Percentiles rank a stretch among this genome's conserved stretches.
phyloP scores from a whole-genome alignment of 495 filamentous ascomycete species.

The Lasiosphaeria hispida region DNA sequence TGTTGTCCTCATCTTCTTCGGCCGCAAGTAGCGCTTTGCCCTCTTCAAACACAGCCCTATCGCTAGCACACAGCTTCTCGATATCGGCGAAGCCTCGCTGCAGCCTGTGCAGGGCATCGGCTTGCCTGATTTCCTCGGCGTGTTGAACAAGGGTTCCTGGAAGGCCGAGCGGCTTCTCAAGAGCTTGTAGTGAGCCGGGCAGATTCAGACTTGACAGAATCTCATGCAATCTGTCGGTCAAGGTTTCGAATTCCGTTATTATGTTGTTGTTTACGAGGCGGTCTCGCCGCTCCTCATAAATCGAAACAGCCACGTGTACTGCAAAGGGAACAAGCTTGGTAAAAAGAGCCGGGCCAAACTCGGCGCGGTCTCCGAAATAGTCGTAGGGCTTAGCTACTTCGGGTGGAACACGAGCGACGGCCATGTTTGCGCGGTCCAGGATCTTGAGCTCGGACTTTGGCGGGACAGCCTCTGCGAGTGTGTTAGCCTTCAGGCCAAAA shows the following conservation, averaged over 20 bases:
- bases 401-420: conserved; percentile 70
- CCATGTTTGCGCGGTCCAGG: conserved; percentile 87
- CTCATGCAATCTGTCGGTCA: conserved; percentile 79
- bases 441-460: conserved; percentile 84
- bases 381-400: conserved; percentile 78
- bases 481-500: neutral
- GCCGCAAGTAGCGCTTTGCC: conserved; percentile 70
- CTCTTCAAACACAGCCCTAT: conserved; percentile 74
- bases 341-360: conserved; percentile 82
- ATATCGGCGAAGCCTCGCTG: conserved; percentile 79
- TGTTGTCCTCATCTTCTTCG: conserved; percentile 80
- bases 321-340: conserved; percentile 92
- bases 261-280: conserved; percentile 81
- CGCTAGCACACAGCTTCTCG: conserved; percentile 75
- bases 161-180: conserved; percentile 93
- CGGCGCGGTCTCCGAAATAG: conserved; percentile 73
- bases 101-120: conserved; percentile 74
- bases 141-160: conserved; percentile 81
- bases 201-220: conserved; percentile 80
- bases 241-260: conserved; percentile 76
- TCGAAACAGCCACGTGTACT: conserved; percentile 90
- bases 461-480: conserved; percentile 63
- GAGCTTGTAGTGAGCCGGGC: conserved; percentile 86
- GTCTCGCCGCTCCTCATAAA: conserved; percentile 90
- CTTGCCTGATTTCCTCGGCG: conserved; percentile 93